Evolutionary conservation across 1,284 basidiomycete genomes (phyloP).

Genomic region (Ceratobasidium sp.): DNA sequence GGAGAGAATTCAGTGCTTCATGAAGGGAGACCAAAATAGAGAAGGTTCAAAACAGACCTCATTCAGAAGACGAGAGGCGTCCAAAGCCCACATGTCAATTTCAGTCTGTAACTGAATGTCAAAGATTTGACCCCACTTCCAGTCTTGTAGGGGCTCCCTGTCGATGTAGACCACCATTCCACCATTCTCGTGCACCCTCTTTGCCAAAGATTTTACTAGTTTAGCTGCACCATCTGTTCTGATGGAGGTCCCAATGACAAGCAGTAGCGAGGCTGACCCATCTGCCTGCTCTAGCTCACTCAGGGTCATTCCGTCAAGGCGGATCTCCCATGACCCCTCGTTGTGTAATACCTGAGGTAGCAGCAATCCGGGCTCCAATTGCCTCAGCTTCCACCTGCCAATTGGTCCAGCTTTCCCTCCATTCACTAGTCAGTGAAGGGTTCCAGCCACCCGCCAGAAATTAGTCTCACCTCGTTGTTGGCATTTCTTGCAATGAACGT

Average conservation of each 20-base stretch:
- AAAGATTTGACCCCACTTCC: neutral
- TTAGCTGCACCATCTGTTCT: constrained; percentile 7
- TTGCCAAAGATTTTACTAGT: constrained; percentile 10
- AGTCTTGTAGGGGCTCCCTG: neutral
- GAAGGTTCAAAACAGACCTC: neutral
- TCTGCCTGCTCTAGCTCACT: neutral
- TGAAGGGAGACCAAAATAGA: neutral
- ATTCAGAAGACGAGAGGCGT: neutral
- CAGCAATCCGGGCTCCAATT: neutral
- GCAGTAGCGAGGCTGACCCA: neutral
- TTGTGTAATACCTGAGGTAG: constrained; percentile 6
- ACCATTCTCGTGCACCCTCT: neutral
- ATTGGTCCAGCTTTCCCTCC: neutral
- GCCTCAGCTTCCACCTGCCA: neutral
- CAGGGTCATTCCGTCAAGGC: neutral
- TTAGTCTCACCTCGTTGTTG: neutral
- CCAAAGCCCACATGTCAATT: constrained; percentile 16
- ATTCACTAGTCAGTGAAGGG: neutral
- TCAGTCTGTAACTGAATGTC: constrained; percentile 9
- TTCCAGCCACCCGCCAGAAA: neutral
- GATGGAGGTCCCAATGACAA: constrained; percentile 22
- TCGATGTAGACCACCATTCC: constrained; percentile 13
- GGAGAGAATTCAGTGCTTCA: too few relatives aligned
- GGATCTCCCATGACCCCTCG: neutral
- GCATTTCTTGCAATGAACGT: constrained; percentile 1